phyloP scores from a whole-genome alignment of 495 filamentous ascomycete genomes.

The Neurospora sp. region DNA sequence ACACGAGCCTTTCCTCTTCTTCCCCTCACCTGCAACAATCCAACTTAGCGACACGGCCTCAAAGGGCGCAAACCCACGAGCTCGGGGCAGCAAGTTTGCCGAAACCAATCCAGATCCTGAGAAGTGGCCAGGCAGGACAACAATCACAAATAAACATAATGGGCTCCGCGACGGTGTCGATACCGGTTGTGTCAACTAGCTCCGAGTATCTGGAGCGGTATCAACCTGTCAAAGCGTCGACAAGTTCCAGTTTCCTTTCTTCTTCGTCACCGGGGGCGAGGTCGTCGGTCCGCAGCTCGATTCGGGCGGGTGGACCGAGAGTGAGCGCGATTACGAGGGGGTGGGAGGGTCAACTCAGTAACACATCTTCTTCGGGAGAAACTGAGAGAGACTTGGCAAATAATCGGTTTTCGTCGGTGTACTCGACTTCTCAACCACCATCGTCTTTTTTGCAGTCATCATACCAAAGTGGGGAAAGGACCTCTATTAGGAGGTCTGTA shows the following conservation, averaged over 20 bases:
- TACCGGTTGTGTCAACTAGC: background rate
- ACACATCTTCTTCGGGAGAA: background rate
- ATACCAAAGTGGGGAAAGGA: background rate
- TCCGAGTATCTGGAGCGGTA: slow-evolving; percentile 9
- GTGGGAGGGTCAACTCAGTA: background rate
- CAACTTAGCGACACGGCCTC: background rate
- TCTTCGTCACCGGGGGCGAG: background rate
- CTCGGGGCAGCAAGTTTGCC: background rate
- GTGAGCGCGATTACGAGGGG: background rate
- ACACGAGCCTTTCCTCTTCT: background rate
- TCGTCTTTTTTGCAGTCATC: background rate
- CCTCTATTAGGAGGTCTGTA: background rate
- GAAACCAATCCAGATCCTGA: background rate
- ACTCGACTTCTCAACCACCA: background rate
- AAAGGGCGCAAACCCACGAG: background rate
- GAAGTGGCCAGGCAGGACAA: background rate
- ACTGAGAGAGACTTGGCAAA: background rate
- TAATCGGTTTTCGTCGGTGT: background rate
- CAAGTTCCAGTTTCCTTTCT: background rate
- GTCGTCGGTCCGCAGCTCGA: background rate
- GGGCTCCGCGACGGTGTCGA: background rate
- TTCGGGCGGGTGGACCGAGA: background rate
- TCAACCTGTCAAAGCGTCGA: background rate
- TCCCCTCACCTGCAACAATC: background rate
- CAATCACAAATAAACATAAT: background rate